These are phyloP conservation scores for Thalia dealbata DNA, from an alignment of 176 grass and related monocot genomes.

Conservation along the genomic window DNA sequence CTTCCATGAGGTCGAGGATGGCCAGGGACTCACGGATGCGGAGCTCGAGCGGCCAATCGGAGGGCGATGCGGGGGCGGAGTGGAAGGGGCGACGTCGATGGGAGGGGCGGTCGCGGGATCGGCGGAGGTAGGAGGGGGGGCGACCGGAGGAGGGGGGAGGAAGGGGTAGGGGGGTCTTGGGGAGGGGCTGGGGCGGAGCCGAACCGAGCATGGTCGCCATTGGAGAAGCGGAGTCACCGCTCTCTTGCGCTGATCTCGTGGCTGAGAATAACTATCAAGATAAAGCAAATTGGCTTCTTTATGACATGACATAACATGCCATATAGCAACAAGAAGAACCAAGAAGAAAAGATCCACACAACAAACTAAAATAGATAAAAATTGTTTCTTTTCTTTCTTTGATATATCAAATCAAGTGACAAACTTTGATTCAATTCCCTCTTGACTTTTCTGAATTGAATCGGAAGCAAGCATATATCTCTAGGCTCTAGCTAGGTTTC, in stretches of 20 bases:
- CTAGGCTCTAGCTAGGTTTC: too few species aligned
- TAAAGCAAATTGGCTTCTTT: neutral
- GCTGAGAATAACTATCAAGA: neutral
- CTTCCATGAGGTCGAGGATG: conserved; percentile 22
- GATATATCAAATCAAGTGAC: too few species aligned
- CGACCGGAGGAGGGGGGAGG: neutral
- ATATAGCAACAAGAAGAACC: too few species aligned
- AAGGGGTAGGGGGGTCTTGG: neutral
- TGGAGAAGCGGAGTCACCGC: neutral
- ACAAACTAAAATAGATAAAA: too few species aligned
- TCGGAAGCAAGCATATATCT: too few species aligned
- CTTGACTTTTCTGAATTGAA: too few species aligned
- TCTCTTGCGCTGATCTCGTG: neutral
- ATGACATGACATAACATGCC: too few species aligned
- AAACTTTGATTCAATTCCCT: too few species aligned
- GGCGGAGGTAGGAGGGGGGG: neutral
- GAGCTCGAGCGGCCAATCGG: conserved; percentile 18
- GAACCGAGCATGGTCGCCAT: conserved; percentile 17
- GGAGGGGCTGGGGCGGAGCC: neutral
- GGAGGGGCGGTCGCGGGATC: neutral
- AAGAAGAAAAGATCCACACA: too few species aligned
- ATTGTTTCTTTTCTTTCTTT: too few species aligned
- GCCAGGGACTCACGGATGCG: conserved; percentile 16
- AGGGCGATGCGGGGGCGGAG: neutral
- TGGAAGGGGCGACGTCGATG: neutral